A percentile compares a stretch with the other conserved stretches of the same genome.
Conservation (phyloP, 2,329 filamentous ascomycete genomes). For the Fusarium sp. region DNA sequence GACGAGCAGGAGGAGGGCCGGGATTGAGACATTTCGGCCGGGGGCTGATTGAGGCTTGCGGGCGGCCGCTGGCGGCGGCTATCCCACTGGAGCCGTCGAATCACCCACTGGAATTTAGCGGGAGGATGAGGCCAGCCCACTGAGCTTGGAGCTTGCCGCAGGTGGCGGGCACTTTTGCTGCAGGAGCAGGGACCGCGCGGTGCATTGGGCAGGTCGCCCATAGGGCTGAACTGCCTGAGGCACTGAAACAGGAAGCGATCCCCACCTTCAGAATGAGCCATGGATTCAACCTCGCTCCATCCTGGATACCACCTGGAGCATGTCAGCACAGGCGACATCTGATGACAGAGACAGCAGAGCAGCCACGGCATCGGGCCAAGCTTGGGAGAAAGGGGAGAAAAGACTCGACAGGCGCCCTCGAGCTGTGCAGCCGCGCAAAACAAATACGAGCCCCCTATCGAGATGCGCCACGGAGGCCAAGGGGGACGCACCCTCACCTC, state of each 20-base stretch:
- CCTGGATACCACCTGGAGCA: background rate
- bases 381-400: too few relatives aligned
- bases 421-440: too few relatives aligned
- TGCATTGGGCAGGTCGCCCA: constrained; percentile 7
- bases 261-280: background rate
- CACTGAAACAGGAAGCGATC: constrained; percentile 4
- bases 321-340: background rate
- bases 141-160: background rate
- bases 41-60: background rate
- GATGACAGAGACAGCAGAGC: too few relatives aligned
- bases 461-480: background rate
- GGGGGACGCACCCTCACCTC: too few relatives aligned
- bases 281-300: background rate
- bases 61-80: background rate
- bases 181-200: background rate
- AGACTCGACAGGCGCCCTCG: too few relatives aligned
- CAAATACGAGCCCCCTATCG: too few relatives aligned
- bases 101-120: background rate
- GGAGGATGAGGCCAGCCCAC: constrained; percentile 7
- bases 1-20: background rate
- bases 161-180: constrained; percentile 10
- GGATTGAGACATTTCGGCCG: constrained; percentile 12
- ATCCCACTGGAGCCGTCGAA: background rate
- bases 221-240: constrained; percentile 18
- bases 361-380: background rate